A percentile compares a stretch with the other conserved stretches of the same genome.
These are phyloP conservation scores for Wickerhamiella slavikovae DNA, from an alignment of 805 yeast species.

Conservation along the genomic window DNA sequence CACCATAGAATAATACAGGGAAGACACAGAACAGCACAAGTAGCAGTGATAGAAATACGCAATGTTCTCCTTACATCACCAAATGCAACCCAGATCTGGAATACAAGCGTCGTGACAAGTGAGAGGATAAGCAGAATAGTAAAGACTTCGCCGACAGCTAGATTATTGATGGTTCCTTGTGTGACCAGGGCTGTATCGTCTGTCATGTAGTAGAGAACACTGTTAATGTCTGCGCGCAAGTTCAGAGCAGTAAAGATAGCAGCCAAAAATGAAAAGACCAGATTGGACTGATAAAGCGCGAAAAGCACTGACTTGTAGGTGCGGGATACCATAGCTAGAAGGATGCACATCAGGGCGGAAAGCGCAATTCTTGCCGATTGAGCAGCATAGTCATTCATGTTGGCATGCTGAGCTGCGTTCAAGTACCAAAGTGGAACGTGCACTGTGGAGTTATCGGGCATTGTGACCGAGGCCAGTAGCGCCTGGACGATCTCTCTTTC, in stretches of 20 bases:
- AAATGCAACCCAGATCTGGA: constrained; percentile 57
- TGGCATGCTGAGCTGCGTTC: too few species aligned
- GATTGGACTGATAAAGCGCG: constrained; percentile 42
- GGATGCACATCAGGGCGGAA: constrained; percentile 25
- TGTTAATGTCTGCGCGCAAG: constrained; percentile 1
- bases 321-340: constrained; percentile 27
- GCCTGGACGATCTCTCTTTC: too few species aligned
- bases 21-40: constrained; percentile 28
- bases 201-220: constrained; percentile 28
- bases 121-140: constrained; percentile 37
- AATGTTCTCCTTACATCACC: constrained; percentile 7
- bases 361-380: constrained; percentile 40
- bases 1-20: constrained; percentile 41
- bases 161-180: constrained; percentile 22
- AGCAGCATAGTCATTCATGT: too few species aligned
- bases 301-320: constrained; percentile 49
- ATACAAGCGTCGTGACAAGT: constrained; percentile 44
- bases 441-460: too few species aligned
- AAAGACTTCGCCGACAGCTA: constrained; percentile 42
- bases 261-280: constrained; percentile 32
- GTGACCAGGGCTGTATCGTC: constrained; percentile 23
- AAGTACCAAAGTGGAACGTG: too few species aligned
- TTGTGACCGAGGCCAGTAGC: too few species aligned
- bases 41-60: constrained; percentile 21
- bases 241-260: constrained; percentile 20